phyloP scores from a whole-genome alignment of 1,284 basidiomycete species.

The Rhodotorula sp. region DNA sequence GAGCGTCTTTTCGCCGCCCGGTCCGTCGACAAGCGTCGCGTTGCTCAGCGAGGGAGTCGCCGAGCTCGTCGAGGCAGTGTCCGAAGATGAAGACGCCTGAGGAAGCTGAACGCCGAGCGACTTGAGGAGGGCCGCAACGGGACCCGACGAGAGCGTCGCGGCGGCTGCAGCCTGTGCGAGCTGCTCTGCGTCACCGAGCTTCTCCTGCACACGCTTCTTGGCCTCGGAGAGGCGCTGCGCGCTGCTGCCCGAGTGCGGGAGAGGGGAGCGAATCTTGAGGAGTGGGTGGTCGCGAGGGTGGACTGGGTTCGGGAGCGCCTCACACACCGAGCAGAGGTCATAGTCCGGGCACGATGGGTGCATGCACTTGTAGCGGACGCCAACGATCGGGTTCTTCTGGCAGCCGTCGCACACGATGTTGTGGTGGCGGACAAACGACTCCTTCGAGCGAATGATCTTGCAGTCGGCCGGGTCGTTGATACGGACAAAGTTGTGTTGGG shows the following conservation, averaged over 20 bases:
- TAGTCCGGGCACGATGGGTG: constrained; percentile 39
- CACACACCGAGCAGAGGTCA: constrained; percentile 40
- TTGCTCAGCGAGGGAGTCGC: background rate
- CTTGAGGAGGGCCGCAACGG: constrained; percentile 16
- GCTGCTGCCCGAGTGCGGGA: background rate
- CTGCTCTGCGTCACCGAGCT: background rate
- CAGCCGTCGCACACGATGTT: constrained; percentile 41
- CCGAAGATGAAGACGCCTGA: background rate
- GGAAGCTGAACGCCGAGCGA: constrained; percentile 15
- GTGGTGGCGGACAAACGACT: constrained; percentile 21
- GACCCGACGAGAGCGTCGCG: background rate
- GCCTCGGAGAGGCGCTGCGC: background rate
- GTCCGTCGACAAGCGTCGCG: background rate
- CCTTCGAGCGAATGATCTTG: background rate
- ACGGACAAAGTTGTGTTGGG: constrained; percentile 37
- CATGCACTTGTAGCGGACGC: constrained; percentile 45
- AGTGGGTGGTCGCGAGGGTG: constrained; percentile 37
- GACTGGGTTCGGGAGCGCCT: constrained; percentile 32
- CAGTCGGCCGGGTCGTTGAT: constrained; percentile 17
- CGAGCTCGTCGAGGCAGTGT: background rate
- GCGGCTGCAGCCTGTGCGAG: background rate
- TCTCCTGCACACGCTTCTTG: background rate
- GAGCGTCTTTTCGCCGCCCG: constrained; percentile 23
- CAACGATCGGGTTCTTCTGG: constrained; percentile 32
- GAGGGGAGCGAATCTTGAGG: constrained; percentile 41